phyloP scores from a whole-genome alignment of 306 rosid species.

The Prunus mume region DNA sequence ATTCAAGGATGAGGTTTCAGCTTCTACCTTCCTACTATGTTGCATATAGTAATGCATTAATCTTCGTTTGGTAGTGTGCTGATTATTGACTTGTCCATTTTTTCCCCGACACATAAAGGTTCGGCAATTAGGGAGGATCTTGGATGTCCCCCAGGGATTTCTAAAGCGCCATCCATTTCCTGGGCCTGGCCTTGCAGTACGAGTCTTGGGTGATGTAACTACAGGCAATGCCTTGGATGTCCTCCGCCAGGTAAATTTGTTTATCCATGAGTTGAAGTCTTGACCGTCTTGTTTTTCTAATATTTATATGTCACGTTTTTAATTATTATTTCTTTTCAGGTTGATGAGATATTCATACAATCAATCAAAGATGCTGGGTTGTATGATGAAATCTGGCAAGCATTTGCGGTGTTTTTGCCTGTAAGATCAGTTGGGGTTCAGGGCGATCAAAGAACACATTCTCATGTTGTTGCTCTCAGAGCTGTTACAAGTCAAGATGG shows the following conservation, averaged over 20 bases:
- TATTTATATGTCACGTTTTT: neutral
- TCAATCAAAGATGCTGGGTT: conserved; percentile 90
- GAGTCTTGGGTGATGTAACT: conserved; percentile 90
- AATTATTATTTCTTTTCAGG: conserved; percentile 39
- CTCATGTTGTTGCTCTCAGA: conserved; percentile 90
- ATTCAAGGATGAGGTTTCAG: conserved; percentile 88
- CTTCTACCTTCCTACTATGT: conserved; percentile 16
- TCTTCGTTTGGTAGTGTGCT: neutral
- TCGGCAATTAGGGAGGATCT: conserved; percentile 75
- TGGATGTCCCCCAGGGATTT: conserved; percentile 75
- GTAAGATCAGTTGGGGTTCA: conserved; percentile 89
- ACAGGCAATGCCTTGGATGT: conserved; percentile 73
- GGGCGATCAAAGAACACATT: conserved; percentile 96
- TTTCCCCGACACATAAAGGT: conserved; percentile 43
- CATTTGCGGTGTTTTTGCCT: conserved; percentile 94
- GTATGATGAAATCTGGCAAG: conserved; percentile 96
- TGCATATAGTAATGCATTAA: neutral
- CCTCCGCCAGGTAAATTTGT: conserved; percentile 65
- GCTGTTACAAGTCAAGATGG: conserved; percentile 99
- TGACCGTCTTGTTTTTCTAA: conserved; percentile 1
- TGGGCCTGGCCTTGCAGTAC: conserved; percentile 95
- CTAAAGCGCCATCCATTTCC: conserved; percentile 96
- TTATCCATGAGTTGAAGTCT: conserved; percentile 4
- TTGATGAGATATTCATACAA: conserved; percentile 91
- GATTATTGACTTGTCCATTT: conserved; percentile 4